Conservation (phyloP, 2,329 filamentous ascomycete genomes). For the Pseudogymnoascus sp. region DNA sequence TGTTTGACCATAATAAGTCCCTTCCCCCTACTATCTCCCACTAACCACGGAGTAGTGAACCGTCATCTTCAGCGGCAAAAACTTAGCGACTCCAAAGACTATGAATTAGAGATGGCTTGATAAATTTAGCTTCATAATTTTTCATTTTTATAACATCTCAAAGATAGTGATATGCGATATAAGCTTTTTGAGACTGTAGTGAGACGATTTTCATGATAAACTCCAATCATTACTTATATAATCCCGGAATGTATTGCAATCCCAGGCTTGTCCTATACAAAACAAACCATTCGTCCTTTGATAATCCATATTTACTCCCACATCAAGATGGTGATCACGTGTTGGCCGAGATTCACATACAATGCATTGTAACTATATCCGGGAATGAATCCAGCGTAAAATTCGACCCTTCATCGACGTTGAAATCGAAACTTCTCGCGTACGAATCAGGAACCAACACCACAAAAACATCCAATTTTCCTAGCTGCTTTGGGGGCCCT, state of each 20-base stretch:
- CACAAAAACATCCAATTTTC: constrained; percentile 3
- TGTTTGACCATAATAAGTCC: not conserved
- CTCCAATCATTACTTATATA: not conserved
- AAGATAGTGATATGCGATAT: not conserved
- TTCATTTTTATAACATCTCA: not conserved
- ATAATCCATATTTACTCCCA: not conserved
- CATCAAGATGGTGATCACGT: not conserved
- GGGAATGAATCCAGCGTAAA: not conserved
- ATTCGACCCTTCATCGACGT: not conserved
- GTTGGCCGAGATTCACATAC: too few relatives aligned
- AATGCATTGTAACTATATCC: not conserved
- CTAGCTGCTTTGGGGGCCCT: not conserved
- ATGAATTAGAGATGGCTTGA: not conserved
- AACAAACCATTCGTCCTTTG: not conserved
- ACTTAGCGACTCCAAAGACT: not conserved
- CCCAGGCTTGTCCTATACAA: not conserved
- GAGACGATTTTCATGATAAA: not conserved
- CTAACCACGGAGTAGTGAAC: not conserved
- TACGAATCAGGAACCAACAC: constrained; percentile 10
- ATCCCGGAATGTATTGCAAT: not conserved
- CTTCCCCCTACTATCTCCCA: not conserved
- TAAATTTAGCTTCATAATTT: not conserved
- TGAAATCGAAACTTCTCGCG: not conserved
- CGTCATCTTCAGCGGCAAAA: not conserved
- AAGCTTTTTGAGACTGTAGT: not conserved